Evolutionary conservation across 495 filamentous ascomycete species (phyloP), one percentile per base, ranked within the genome.

Genomic region (Thozetella sp.): DNA sequence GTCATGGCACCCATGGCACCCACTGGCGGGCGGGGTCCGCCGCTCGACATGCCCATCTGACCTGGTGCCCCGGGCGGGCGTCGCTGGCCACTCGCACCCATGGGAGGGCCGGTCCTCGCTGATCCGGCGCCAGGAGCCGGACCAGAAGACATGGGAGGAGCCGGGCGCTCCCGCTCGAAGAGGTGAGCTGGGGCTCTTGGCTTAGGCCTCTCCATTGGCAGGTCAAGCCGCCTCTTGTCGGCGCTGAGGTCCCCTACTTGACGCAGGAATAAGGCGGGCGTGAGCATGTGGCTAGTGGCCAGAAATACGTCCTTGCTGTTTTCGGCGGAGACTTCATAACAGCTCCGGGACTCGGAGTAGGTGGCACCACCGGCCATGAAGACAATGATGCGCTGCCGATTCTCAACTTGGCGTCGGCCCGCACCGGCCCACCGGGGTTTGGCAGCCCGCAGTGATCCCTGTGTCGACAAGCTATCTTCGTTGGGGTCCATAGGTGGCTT

Each of bases 351-450:
- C 75, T 99, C 95, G 1, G 90, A 89, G 71, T 93, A 95, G 2
- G 93, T 99, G 6, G 96, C 96, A 43, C 95, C 95, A 34, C 96
- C 95, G 20, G 95, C 94, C 86, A 98, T 90, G 72, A 97, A 97
- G 51, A 98, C 89, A 59, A 99, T 90, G 50, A 98, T 86, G 45
- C 95, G 88, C 73, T 99, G 95, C 50, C 88, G 85, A 54, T 91
- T 92, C 65, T 97, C 93, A 20, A 89, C 84, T 11, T 86, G 84
- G 17, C 88, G 82, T 24, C 87, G 80, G 55, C 91, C 86, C 13
- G 91, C 89, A 53, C 90, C 90, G 9, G 95, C 95, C 95, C 95
- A 99, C 11, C 93, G 95, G 6, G 95, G 95, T 64, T 96, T 96
- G 22, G 83, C 85, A 25, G 93, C 91, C 61, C 90, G 92, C 37